phyloP scores from a whole-genome alignment of 768 basidiomycete genomes.

The Rhizopogon roseolus region DNA sequence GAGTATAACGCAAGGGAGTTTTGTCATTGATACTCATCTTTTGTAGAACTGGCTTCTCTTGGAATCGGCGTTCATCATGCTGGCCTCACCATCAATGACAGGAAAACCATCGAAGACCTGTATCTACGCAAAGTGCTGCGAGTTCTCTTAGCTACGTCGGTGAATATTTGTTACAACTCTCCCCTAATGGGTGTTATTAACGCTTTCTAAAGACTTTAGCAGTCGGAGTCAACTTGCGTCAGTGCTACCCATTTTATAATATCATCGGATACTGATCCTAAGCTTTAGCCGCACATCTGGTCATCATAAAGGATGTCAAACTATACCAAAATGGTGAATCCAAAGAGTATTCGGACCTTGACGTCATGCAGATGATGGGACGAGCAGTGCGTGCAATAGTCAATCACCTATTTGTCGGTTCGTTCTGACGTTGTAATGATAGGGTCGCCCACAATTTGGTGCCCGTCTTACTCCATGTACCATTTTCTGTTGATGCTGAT shows the following conservation, averaged over 20 bases:
- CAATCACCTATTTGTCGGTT: background rate
- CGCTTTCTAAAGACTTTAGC: slow-evolving; percentile 70
- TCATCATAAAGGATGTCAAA: slow-evolving; percentile 89
- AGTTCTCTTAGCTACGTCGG: slow-evolving; percentile 80
- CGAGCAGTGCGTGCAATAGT: slow-evolving; percentile 58
- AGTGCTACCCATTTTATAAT: slow-evolving; percentile 15
- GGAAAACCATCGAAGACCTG: slow-evolving; percentile 66
- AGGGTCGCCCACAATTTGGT: slow-evolving; percentile 94
- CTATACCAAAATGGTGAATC: slow-evolving; percentile 65
- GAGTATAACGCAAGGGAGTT: slow-evolving; percentile 3
- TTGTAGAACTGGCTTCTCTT: slow-evolving; percentile 52
- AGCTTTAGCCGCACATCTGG: slow-evolving; percentile 78
- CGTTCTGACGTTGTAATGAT: background rate
- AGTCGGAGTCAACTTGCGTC: slow-evolving; percentile 94
- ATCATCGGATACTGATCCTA: background rate
- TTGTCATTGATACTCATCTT: background rate
- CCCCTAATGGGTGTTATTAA: slow-evolving; percentile 2
- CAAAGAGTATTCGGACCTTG: slow-evolving; percentile 86
- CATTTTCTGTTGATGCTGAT: background rate
- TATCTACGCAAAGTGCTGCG: slow-evolving; percentile 62
- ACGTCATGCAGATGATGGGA: slow-evolving; percentile 95
- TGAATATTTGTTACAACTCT: slow-evolving; percentile 29
- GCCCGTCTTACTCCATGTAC: slow-evolving; percentile 2
- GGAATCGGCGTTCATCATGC: slow-evolving; percentile 95
- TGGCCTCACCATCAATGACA: slow-evolving; percentile 71